phyloP scores from a whole-genome alignment of 768 basidiomycete species.

The Hericium rajendrae region DNA sequence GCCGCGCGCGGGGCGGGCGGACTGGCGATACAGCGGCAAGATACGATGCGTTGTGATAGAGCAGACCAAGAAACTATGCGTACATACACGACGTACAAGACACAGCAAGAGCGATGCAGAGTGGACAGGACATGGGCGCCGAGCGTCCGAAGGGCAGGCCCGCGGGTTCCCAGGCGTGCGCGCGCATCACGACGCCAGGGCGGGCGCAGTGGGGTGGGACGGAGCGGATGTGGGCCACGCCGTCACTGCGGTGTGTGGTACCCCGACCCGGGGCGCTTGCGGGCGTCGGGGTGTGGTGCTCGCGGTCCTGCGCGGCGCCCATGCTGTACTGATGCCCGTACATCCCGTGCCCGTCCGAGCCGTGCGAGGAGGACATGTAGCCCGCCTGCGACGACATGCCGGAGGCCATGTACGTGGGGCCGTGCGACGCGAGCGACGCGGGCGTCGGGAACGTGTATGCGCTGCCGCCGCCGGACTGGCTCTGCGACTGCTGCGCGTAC shows the following conservation, averaged over 20 bases:
- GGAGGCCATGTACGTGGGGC: slow-evolving; percentile 3
- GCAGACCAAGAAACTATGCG: no score
- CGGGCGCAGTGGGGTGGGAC: background rate
- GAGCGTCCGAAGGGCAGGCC: background rate
- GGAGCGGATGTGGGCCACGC: background rate
- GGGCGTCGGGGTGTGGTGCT: slow-evolving; percentile 18
- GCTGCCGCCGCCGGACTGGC: background rate
- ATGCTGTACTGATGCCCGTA: slow-evolving; percentile 6
- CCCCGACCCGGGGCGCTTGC: slow-evolving; percentile 23
- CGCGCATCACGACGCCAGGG: slow-evolving; percentile 1
- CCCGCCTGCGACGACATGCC: slow-evolving; percentile 4
- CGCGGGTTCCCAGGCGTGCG: background rate
- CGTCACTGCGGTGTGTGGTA: slow-evolving; percentile 24
- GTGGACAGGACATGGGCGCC: slow-evolving; percentile 11
- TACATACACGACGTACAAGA: no score
- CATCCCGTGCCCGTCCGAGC: slow-evolving; percentile 7
- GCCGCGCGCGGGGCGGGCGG: no score
- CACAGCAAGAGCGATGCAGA: background rate
- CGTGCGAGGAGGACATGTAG: slow-evolving; percentile 7
- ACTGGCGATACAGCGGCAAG: no score
- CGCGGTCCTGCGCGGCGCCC: background rate
- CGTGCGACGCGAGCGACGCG: slow-evolving; percentile 7
- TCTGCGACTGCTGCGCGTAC: background rate
- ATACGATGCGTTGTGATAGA: no score
- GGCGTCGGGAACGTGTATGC: slow-evolving; percentile 12